Evolutionary conservation across 179 eudicot species (phyloP).

Genomic region (Beta corolliflora): DNA sequence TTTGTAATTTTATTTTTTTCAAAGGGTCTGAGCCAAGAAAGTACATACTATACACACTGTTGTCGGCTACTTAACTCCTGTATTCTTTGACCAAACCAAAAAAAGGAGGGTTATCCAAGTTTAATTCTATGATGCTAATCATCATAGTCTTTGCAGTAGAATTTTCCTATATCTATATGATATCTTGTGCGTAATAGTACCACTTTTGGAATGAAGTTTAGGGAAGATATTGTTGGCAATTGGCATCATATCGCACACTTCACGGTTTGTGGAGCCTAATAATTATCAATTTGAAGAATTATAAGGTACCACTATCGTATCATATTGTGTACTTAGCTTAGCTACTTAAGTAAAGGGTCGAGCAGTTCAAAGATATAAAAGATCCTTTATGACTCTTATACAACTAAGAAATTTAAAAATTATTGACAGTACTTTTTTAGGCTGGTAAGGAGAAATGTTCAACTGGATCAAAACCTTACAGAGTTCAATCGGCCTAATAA

Average conservation of each 20-base stretch:
- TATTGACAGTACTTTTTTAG: too few species aligned
- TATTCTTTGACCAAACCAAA: conserved; percentile 6
- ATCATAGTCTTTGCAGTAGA: not conserved
- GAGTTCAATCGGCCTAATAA: too few species aligned
- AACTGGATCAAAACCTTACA: too few species aligned
- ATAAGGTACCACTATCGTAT: too few species aligned
- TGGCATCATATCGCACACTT: not conserved
- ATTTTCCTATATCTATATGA: not conserved
- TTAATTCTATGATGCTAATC: not conserved
- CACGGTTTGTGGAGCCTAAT: not conserved
- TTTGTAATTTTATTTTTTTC: not conserved
- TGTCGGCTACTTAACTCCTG: not conserved
- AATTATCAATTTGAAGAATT: not conserved
- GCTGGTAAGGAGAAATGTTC: too few species aligned
- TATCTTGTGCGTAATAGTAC: not conserved
- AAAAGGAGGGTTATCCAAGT: not conserved
- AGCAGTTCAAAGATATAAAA: too few species aligned
- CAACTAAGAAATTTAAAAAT: too few species aligned
- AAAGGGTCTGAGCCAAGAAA: not conserved
- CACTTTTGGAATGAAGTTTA: too few species aligned
- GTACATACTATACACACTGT: not conserved
- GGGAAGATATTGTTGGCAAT: too few species aligned
- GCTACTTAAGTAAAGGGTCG: not conserved
- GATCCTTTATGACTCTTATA: too few species aligned
- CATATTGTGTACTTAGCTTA: too few species aligned